Evolutionary conservation across 345 rosid genomes (phyloP), one percentile per base, ranked within the genome.

Genomic region (Euphorbia lathyris): DNA sequence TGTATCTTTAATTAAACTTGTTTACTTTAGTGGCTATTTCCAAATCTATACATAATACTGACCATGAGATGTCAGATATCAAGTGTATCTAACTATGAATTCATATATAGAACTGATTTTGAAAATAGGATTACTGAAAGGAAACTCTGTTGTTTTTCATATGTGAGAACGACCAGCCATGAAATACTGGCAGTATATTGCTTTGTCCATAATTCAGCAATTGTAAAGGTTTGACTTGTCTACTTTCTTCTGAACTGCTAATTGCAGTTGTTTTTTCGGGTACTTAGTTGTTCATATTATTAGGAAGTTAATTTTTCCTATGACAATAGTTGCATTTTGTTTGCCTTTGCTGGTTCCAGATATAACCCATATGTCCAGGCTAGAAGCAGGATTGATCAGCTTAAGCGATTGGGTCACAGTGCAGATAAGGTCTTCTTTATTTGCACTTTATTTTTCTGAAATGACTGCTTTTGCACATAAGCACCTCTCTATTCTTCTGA

Each of bases 341-440:
- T 57, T 52, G 30, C 40, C 0, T 66, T 12, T 34, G 65, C 38
- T 78, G 64, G 48, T 72, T 22, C 19, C 83, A 91, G 99, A 81
- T 96, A 92, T 76, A 90, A 90, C 74, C 98, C 99, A 12, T 96
- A 92, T 77, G 98, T 92, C 63, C 99, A 96, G 77, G 99, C 98
- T 43, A 85, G 99, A 74, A 80, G 97, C 86, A 88, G 99, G 89
- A 90, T 96, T 67, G 99, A 96, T 84, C 98, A 96, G 86, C 96
- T 92, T 78, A 96, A 96, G 83, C 83, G 98, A 61, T 78, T 96
- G 86, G 99, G 99, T 72, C 99, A 96, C 81, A 89, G 98, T 71
- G 99, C 90, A 16, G 98, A 96, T 64, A 96, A 96, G 98, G 98
- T 90, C 70, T 36, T 51, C 25, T 61, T 14, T 8, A 29, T 27